Evolutionary conservation across 2,329 filamentous ascomycete species (phyloP), one percentile per base, ranked within the genome.

Genomic region (Neopestalotiopsis rosae): DNA sequence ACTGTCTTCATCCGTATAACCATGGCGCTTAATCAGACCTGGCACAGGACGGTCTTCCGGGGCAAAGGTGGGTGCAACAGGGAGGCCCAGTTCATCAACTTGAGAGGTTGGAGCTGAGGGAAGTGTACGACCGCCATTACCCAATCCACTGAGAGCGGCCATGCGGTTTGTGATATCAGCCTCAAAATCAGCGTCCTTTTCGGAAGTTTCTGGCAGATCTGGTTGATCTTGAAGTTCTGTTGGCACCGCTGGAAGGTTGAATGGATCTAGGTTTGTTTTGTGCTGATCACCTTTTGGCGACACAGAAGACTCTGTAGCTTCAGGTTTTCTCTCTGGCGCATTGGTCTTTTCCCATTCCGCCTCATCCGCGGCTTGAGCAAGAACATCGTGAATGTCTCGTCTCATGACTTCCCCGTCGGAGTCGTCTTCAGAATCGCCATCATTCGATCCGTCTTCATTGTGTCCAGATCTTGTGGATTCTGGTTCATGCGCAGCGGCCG

Each of bases 1-100:
- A 70, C 91, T 86, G 74, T 95, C 92, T 42, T 91, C 90, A 73
- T 95, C 91, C 0, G 90, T 89, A 76, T 86, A 89, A 62, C 81
- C 82, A 2, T 77, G 80, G 57, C 76, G 79, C 66, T 78, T 80
- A 17, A 76, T 76, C 5, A 86, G 76, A 4, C 81, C 78, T n/a
- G 79, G 80, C 17, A 79, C 73, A 2, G 79, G 78, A 7, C 79
- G 79, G 49, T 84, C 82, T 5, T 79, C 79, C 0, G 86, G 87
- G n/a, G 76, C 77, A 70, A 84, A 86, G 0, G 82, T 85, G 0
- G 87, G 87, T 1, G 83, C 87, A 0, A 83, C 82, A 0, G 87
- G 87, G 1, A 89, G 77, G 9, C 81, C 79, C 5, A 86, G 78
- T 2, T 79, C 74, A 65, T 77, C 74, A 24, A 76, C 72, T 66